phyloP scores from a whole-genome alignment of 1,139 yeast genomes.

The Sugiyamaella novakii region DNA sequence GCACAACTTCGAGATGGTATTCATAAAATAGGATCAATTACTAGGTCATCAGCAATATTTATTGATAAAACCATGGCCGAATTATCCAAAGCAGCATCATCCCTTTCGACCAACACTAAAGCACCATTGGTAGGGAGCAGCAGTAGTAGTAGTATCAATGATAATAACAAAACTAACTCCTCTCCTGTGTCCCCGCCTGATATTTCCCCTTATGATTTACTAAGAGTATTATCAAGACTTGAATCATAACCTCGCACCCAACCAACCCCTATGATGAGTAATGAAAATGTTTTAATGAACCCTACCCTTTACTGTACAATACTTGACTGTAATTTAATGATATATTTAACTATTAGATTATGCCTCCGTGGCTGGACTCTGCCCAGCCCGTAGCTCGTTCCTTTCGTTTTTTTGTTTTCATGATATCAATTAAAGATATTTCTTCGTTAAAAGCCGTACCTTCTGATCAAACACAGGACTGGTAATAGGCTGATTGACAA shows the following conservation, averaged over 20 bases:
- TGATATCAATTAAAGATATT: constrained; percentile 60
- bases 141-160: not conserved
- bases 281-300: constrained; percentile 9
- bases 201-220: constrained; percentile 22
- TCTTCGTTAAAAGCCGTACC: constrained; percentile 71
- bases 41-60: constrained; percentile 13
- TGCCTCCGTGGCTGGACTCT: constrained; percentile 2
- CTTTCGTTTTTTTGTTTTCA: too few species aligned
- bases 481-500: constrained; percentile 70
- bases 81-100: constrained; percentile 5
- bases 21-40: constrained; percentile 12
- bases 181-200: not conserved
- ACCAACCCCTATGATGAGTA: constrained; percentile 5
- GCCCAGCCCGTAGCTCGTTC: constrained; percentile 5
- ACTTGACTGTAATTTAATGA: not conserved
- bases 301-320: constrained; percentile 1
- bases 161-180: not conserved
- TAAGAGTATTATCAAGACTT: constrained; percentile 28
- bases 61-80: constrained; percentile 13
- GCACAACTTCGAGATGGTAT: constrained; percentile 12
- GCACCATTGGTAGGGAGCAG: not conserved
- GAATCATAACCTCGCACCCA: constrained; percentile 10
- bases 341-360: not conserved
- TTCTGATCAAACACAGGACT: constrained; percentile 76
- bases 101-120: not conserved